Conservation (phyloP, 202 grass and related monocot species). For the Sporobolus alterniflorus region DNA sequence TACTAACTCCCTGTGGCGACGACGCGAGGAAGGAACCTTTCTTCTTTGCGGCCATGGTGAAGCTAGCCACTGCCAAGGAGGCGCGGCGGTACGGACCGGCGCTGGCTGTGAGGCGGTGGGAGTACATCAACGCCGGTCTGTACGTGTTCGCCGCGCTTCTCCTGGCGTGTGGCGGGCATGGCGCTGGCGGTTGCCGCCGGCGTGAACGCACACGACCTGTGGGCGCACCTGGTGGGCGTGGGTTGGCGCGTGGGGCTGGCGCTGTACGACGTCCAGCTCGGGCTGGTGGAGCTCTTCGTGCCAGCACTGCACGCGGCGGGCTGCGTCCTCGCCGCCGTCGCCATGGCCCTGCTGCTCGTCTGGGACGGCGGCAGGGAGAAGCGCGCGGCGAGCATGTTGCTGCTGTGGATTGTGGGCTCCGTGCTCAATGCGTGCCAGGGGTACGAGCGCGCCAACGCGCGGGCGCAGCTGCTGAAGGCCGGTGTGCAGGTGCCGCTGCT, state of each 20-base stretch:
- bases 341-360: conserved; percentile 32
- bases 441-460: conserved; percentile 76
- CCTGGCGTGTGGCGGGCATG: conserved; percentile 37
- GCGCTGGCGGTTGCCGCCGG: conserved; percentile 44
- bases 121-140: conserved; percentile 75
- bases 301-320: conserved; percentile 53
- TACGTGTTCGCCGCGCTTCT: conserved; percentile 68
- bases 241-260: conserved; percentile 59
- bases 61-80: conserved; percentile 80
- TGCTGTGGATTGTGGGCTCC: conserved; percentile 69
- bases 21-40: neutral
- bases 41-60: conserved; percentile 62
- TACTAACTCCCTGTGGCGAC: neutral
- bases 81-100: conserved; percentile 65
- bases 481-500: conserved; percentile 72
- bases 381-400: conserved; percentile 49
- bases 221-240: conserved; percentile 67
- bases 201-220: conserved; percentile 74
- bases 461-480: conserved; percentile 81
- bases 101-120: conserved; percentile 54
- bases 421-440: conserved; percentile 73
- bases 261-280: conserved; percentile 71
- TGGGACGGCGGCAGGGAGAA: neutral
- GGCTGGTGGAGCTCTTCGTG: conserved; percentile 73
- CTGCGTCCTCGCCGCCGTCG: conserved; percentile 47